Base-by-base conservation (phyloP, 192 early-diverging fungal genomes). In the Coemansia sp. region DNA sequence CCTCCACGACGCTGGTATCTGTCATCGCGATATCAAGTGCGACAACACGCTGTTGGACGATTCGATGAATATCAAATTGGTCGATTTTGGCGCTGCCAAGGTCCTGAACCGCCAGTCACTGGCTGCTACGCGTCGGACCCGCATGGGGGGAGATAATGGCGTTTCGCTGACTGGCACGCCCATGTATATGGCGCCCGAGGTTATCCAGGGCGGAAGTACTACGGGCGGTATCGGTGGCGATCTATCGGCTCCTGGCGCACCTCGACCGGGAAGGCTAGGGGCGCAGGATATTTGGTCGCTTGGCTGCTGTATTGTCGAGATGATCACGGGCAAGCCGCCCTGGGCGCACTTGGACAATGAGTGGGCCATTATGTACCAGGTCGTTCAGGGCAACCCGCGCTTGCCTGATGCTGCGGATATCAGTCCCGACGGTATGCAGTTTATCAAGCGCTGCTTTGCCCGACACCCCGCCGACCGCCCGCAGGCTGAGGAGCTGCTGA, bases 291-390 rank as follows among this genome's bases (percentile, higher is more conserved):
- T 97, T 31, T 97, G 94, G 94, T 89, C 92, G 6, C 71, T 96
- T 50, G 95, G 93, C 12, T 97, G 95, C 69, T 94, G 93, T 69
- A 84, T 97, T 13, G 79, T 95, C 36, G 94, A 95, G 71, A 94
- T 97, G 93, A 84, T 92, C 2, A 95, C 93, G 0, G 95, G 95
- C n/a, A 77, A 86, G 36, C 88, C 88, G 59, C 93, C 95, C 2
- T 96, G 95, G 95, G 84, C 90, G 17, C 88, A 91, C 55, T 61
- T 96, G 31, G 95, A 96, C 65, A 96, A 96, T 67, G 92, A 96
- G 78, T 96, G 93, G 93, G 91, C 95, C 1, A 89, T 96, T 34
- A 96, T 96, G 93, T 96, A 91, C 69, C 92, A 94, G 67, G 92
- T 94, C 7, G 90, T 91, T 0, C 87, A 89, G 4, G 86, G 89